These are phyloP conservation scores for Aspergillus kassunensis DNA, from an alignment of 495 filamentous ascomycete species.

Conservation along the genomic window DNA sequence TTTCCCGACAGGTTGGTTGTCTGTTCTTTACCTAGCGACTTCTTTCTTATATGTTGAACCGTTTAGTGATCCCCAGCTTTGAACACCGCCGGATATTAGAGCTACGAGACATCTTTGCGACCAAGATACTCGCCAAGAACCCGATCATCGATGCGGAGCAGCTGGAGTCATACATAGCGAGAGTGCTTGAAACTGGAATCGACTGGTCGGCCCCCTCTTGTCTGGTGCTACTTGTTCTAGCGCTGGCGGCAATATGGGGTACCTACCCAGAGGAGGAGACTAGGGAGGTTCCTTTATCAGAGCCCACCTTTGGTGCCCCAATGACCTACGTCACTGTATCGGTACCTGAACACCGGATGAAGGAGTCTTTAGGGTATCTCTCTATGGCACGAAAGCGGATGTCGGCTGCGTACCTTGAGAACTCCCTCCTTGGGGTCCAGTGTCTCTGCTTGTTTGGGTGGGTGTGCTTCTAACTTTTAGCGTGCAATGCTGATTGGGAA, in stretches of 20 bases:
- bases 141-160: slow-evolving; percentile 26
- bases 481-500: background rate
- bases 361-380: slow-evolving; percentile 26
- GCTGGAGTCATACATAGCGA: slow-evolving; percentile 23
- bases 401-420: slow-evolving; percentile 30
- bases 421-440: slow-evolving; percentile 31
- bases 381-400: slow-evolving; percentile 34
- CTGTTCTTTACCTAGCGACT: background rate
- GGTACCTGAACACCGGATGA: slow-evolving; percentile 23
- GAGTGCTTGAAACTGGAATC: slow-evolving; percentile 26
- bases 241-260: slow-evolving; percentile 34
- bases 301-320: slow-evolving; percentile 15
- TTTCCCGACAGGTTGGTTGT: slow-evolving; percentile 20
- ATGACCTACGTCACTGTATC: slow-evolving; percentile 21
- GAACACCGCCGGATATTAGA: slow-evolving; percentile 25
- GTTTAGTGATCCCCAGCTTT: slow-evolving; percentile 20
- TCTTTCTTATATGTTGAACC: too few species aligned
- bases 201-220: slow-evolving; percentile 33
- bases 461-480: background rate
- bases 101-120: slow-evolving; percentile 26
- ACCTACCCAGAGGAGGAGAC: slow-evolving; percentile 31
- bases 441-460: slow-evolving; percentile 38
- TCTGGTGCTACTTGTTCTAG: slow-evolving; percentile 32
- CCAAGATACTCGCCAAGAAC: slow-evolving; percentile 29
- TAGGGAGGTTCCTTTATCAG: slow-evolving; percentile 18